These are phyloP conservation scores for Globisporangium barbulae DNA, from an alignment of 352 stramenopile species.

Conservation along the genomic window DNA sequence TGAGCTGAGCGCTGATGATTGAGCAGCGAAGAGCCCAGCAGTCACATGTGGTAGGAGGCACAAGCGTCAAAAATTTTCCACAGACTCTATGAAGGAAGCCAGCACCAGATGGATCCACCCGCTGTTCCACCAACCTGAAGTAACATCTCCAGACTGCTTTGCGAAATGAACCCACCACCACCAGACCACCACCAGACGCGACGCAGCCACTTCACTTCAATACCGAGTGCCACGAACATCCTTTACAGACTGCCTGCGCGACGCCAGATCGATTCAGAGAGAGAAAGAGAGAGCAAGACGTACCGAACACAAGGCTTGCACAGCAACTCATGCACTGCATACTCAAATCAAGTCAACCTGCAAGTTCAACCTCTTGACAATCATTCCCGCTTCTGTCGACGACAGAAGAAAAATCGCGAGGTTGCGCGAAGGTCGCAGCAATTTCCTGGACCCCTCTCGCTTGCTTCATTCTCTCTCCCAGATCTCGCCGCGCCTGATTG, in stretches of 20 bases:
- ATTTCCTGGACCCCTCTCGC: background rate
- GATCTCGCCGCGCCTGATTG: background rate
- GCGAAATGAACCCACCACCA: background rate
- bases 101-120: background rate
- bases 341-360: background rate
- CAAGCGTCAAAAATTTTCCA: background rate
- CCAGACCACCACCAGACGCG: no score
- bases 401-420: conserved; percentile 4
- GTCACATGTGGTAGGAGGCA: background rate
- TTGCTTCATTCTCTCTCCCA: background rate
- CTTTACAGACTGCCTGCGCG: no score
- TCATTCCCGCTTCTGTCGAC: conserved; percentile 8
- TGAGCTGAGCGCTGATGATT: no score
- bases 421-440: conserved; percentile 12
- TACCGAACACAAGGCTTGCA: background rate
- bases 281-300: no score
- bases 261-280: no score
- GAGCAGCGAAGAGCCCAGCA: background rate
- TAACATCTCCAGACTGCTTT: background rate
- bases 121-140: background rate
- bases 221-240: no score
- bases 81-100: background rate
- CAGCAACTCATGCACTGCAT: background rate
- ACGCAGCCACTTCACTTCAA: no score
- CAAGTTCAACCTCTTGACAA: conserved; percentile 2